Percentiles rank a stretch among this genome's conserved stretches.
Conservation (phyloP, 352 stramenopile species). For the Thalassiosira livingstoniorum region DNA sequence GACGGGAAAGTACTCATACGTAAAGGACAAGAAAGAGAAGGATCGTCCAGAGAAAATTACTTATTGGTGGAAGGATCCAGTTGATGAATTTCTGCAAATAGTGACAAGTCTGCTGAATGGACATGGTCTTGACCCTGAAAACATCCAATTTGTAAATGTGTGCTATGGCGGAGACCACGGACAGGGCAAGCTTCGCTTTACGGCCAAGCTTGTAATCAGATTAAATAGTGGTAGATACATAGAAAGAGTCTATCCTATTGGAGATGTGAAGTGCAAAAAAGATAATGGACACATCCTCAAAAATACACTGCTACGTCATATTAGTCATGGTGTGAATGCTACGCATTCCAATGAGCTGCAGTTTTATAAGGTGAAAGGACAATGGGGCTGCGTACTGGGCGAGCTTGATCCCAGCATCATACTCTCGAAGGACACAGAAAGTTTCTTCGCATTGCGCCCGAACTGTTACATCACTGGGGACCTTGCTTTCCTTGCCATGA, state of each 20-base stretch:
- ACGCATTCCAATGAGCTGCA: constrained; percentile 1
- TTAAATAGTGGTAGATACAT: background rate
- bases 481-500: constrained; percentile 20
- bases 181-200: constrained; percentile 28
- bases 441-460: background rate
- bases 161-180: constrained; percentile 31
- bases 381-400: too few relatives aligned
- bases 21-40: background rate
- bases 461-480: constrained; percentile 7
- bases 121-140: background rate
- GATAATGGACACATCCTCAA: constrained; percentile 14
- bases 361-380: constrained; percentile 3
- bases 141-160: constrained; percentile 23
- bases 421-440: too few relatives aligned
- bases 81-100: background rate
- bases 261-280: constrained; percentile 28
- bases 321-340: constrained; percentile 20
- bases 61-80: constrained; percentile 22
- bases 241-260: constrained; percentile 14
- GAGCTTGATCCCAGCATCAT: too few relatives aligned
- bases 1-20: background rate
- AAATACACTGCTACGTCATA: constrained; percentile 14
- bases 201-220: constrained; percentile 14
- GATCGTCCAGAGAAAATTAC: background rate
- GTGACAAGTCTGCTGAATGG: background rate